phyloP scores from a whole-genome alignment of 305 asterid species.

The Fraxinus nigra region DNA sequence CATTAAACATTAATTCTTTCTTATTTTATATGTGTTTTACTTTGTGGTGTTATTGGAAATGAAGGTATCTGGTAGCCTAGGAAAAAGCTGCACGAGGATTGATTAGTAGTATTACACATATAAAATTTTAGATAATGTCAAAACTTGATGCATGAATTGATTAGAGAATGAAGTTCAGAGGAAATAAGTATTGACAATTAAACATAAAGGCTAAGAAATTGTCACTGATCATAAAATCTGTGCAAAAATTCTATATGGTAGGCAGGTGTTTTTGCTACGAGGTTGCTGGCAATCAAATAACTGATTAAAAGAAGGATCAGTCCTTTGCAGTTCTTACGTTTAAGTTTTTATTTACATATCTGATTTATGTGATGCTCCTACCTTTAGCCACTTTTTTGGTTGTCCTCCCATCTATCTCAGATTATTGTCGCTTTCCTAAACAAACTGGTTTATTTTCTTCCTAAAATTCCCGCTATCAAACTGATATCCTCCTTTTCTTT shows the following conservation, averaged over 20 bases:
- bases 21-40: conserved; percentile 1
- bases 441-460: neutral
- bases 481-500: neutral
- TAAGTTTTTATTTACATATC: neutral
- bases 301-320: neutral
- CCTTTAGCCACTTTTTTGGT: neutral
- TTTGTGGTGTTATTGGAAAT: conserved; percentile 1
- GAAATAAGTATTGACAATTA: neutral
- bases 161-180: conserved; percentile 4
- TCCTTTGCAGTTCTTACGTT: neutral
- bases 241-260: conserved; percentile 10
- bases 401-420: neutral
- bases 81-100: neutral
- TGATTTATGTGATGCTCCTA: neutral
- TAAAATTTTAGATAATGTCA: conserved; percentile 8
- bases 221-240: conserved; percentile 2
- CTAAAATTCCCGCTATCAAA: neutral
- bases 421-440: neutral
- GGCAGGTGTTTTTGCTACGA: conserved; percentile 1
- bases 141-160: neutral
- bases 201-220: conserved; percentile 1
- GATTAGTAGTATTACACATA: neutral
- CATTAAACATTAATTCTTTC: conserved; percentile 7
- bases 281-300: neutral
- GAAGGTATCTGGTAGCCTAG: neutral